Base-by-base conservation (phyloP, 108 stramenopile species). In the Conticribra weissflogii region DNA sequence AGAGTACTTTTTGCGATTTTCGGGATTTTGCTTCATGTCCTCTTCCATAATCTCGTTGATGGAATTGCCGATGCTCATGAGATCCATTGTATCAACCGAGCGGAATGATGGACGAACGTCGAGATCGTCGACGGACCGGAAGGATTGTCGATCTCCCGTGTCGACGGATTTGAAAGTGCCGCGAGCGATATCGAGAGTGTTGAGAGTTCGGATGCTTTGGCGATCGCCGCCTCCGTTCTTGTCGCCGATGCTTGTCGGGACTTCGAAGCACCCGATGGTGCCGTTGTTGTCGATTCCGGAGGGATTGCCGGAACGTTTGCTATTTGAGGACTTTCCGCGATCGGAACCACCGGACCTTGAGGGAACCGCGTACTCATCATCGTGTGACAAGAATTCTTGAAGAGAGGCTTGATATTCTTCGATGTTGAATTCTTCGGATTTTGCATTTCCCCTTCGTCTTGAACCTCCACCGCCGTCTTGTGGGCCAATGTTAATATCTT, bases 11-110 rank as follows among this genome's bases (percentile, higher is more conserved):
- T 70, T 46, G 33, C 68, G 49, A 25, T 50, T 44, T 51, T 77
- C 68, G 17, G 76, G 60, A 58, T 69, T 58, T 12, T 48, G 54
- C 50, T 62, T 69, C 16, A 70, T 24, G 19, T 70, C 76, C 31
- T 77, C 68, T 5, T 77, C 68, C 5, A 69, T 31, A 16, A 77
- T 70, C 5, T 77, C 76, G 52, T 77, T 69, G 21, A 77, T 56
- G 9, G 76, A 77, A 23, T 63, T 63, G n/a, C 61, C 62, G 19
- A 77, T 48, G 24, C 76, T 77, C 76, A 77, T 70, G 18, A 77
- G 59, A 46, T 77, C 76, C 56, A 77, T 57, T 7, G 62, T 77
- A 30, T 77, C 68, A 3, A 70, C 76, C 0, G 60, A 63, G 7
- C 59, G 66, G 60, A 76, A 76, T 21, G 75, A 53, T 18, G 27